Base-by-base conservation (phyloP, 2,329 filamentous ascomycete genomes). In the Fusarium siculi region DNA sequence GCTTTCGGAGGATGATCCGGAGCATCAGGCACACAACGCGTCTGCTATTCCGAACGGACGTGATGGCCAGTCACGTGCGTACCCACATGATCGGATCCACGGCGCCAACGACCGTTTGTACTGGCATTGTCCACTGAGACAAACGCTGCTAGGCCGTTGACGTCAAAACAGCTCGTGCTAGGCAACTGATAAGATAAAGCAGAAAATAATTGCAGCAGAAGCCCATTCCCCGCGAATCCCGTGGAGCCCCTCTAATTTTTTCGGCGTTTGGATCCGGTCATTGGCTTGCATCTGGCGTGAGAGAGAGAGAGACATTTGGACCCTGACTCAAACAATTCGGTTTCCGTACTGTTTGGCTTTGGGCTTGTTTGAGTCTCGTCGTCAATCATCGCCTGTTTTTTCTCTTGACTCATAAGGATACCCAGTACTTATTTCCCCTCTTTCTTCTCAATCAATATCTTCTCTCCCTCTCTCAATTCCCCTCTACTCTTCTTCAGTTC, bases 221-320 rank as follows among this genome's bases (percentile, higher is more conserved):
- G 23, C 9, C 6, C 12, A 30, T 55, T 50, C 68, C 68, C 67
- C 68, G 68, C 63, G 56, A 55, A 70, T 68, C 64, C 66, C 65
- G 70, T 67, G 47, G 23, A 50, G 66, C 68, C 73, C 71, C 74
- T 76, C 73, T 54, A 43, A 46, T 62, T 65, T 77, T 77, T 66
- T 74, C 74, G 74, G 72, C 63, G 66, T 66, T 76, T 73, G 74
- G 67, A 76, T 72, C 68, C 75, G 70, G 66, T 66, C 61, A 68
- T 58, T 66, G 64, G 64, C 44, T 59, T 47, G 23, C 2, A 9
- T 12, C 7, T 28, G 44, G 28, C 2, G 47, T 30, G 47, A 42
- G 42, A 34, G 42, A 46, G 42, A 46, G 50, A 46, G 50, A 53
- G 50, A 55, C 62, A 56, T 39, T 62, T 58, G 69, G 71, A 73